These are phyloP conservation scores for Microsporum audouinii DNA, from an alignment of 2,329 filamentous ascomycete genomes.

Conservation along the genomic window DNA sequence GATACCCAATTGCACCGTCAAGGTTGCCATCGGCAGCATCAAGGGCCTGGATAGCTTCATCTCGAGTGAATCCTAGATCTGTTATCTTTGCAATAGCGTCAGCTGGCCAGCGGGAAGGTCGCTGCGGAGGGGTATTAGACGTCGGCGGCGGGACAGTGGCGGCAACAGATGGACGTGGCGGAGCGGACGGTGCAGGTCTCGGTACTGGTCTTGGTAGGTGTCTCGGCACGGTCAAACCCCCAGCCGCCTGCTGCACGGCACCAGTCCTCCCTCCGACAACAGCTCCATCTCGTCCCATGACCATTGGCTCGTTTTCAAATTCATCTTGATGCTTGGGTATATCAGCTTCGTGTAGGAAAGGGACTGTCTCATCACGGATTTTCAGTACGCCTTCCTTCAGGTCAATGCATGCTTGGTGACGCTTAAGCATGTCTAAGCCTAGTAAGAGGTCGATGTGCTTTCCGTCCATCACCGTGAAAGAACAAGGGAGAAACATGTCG, in stretches of 20 bases:
- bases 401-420: conserved; percentile 88
- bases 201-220: conserved; percentile 5
- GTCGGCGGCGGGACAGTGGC: not conserved
- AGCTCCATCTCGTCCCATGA: conserved; percentile 78
- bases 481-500: conserved; percentile 73
- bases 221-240: not conserved
- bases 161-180: conserved; percentile 10
- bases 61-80: conserved; percentile 62
- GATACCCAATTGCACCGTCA: conserved; percentile 72
- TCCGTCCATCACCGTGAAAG: conserved; percentile 98
- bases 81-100: conserved; percentile 65
- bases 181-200: conserved; percentile 16
- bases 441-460: conserved; percentile 90
- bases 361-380: conserved; percentile 77
- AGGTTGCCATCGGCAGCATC: conserved; percentile 76
- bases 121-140: not conserved
- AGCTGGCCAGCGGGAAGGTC: conserved; percentile 36
- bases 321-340: conserved; percentile 76
- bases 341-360: conserved; percentile 83
- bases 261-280: conserved; percentile 76
- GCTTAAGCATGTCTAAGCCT: conserved; percentile 91
- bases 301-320: conserved; percentile 65
- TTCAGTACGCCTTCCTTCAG: conserved; percentile 71
- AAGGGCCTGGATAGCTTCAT: conserved; percentile 67
- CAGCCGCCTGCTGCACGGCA: conserved; percentile 40